Percentiles rank a stretch among this genome's conserved stretches.
phyloP scores from a whole-genome alignment of 495 filamentous ascomycete species.

The Aspergillus indologenus region DNA sequence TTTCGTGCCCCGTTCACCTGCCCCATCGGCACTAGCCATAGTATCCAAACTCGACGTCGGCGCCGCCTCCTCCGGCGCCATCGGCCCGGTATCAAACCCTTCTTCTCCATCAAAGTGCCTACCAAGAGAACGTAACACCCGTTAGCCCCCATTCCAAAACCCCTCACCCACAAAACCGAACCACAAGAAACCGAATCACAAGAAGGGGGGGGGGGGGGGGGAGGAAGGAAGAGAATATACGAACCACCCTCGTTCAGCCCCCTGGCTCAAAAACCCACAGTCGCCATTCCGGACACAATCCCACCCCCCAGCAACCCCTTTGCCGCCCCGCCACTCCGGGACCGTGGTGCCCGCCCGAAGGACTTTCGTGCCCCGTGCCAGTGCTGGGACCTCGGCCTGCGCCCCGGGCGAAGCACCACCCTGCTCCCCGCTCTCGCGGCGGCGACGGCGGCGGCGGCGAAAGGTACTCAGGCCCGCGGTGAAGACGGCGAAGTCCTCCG shows the following conservation, averaged over 20 bases:
- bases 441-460: conserved; percentile 11
- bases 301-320: conserved; percentile 80
- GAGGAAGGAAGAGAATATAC: conserved; percentile 34
- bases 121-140: conserved; percentile 5
- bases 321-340: conserved; percentile 58
- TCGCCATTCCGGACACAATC: conserved; percentile 74
- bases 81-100: conserved; percentile 54
- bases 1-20: conserved; percentile 1
- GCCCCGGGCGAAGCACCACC: background rate
- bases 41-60: conserved; percentile 12
- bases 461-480: conserved; percentile 77
- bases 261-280: conserved; percentile 71
- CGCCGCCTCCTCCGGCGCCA: conserved; percentile 23
- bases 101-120: conserved; percentile 80
- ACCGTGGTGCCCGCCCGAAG: conserved; percentile 34
- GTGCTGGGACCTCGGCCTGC: conserved; percentile 11
- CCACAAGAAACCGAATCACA: too few species aligned
- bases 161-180: too few species aligned
- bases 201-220: too few species aligned
- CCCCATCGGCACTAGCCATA: background rate
- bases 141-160: conserved; percentile 6
- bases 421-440: background rate
- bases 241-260: conserved; percentile 88
- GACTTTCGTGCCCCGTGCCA: conserved; percentile 27
- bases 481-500: conserved; percentile 81